These are phyloP conservation scores for Lipomyces kockii DNA, from an alignment of 805 yeast species.

Conservation along the genomic window DNA sequence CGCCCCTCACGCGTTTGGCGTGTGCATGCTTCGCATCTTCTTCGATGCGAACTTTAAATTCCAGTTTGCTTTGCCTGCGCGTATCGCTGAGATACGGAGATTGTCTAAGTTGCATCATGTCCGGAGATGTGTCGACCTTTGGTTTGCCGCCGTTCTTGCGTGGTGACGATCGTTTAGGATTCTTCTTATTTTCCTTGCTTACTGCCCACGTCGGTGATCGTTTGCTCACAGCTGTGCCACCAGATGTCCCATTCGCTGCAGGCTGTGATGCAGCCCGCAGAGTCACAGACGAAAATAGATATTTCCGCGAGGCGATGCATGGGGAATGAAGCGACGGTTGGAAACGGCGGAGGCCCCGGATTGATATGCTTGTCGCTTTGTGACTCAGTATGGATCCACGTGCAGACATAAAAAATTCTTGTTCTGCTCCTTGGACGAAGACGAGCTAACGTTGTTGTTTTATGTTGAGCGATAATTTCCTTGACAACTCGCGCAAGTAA, in stretches of 20 bases:
- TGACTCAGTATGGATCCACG: neutral
- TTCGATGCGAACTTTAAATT: neutral
- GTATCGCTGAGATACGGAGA: no score
- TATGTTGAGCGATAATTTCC: no score
- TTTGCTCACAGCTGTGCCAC: neutral
- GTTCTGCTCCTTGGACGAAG: no score
- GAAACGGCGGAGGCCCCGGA: neutral
- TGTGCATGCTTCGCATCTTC: neutral
- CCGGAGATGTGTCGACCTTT: no score
- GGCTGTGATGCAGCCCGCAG: neutral
- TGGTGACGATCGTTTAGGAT: neutral
- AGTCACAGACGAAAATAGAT: neutral
- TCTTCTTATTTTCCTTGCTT: neutral
- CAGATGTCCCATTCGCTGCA: neutral
- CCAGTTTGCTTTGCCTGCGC: neutral
- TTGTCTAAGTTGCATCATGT: no score
- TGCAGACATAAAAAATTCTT: neutral
- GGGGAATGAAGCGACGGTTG: neutral
- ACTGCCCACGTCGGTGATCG: neutral
- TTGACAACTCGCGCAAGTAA: no score
- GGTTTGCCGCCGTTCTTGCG: neutral
- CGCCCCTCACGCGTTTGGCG: neutral
- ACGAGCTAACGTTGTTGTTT: no score
- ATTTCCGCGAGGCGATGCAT: neutral
- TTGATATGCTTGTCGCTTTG: neutral